phyloP scores from a whole-genome alignment of 129 eudicot species.

The Tagetes erecta region DNA sequence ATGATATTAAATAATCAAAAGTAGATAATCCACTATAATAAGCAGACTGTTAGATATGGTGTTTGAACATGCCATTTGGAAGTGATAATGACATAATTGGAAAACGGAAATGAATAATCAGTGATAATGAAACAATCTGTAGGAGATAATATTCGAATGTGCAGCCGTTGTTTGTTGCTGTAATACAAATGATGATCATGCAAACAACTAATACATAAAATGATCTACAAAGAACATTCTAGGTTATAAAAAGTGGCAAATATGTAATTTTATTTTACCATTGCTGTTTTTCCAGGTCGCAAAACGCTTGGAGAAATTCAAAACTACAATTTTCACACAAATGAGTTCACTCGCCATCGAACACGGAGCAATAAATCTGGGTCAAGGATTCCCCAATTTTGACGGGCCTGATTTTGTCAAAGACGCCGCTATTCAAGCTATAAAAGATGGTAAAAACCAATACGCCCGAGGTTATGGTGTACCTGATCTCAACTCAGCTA shows the following conservation, averaged over 20 bases:
- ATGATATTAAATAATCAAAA: background rate
- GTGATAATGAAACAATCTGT: background rate
- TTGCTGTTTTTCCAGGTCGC: constrained; percentile 61
- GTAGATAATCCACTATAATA: background rate
- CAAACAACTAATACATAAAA: background rate
- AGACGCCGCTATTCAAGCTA: constrained; percentile 96
- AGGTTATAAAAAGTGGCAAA: background rate
- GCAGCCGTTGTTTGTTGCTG: background rate
- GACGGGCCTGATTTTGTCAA: constrained; percentile 98
- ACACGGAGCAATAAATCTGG: constrained; percentile 93
- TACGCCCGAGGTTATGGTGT: constrained; percentile 96
- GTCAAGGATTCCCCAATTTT: constrained; percentile 98
- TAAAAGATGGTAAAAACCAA: constrained; percentile 85
- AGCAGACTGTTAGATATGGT: background rate
- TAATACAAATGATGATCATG: background rate
- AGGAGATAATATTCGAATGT: background rate
- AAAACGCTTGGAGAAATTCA: constrained; percentile 92
- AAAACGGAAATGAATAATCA: background rate
- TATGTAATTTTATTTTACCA: background rate
- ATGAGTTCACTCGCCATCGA: constrained; percentile 95
- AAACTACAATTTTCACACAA: constrained; percentile 94
- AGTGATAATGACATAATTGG: background rate
- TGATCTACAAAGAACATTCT: background rate
- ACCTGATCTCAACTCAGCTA: constrained; percentile 86
- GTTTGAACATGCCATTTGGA: background rate